A percentile compares a stretch with the other conserved stretches of the same genome.
phyloP scores from a whole-genome alignment of 1,284 basidiomycete genomes.

The Sutorius eximius region DNA sequence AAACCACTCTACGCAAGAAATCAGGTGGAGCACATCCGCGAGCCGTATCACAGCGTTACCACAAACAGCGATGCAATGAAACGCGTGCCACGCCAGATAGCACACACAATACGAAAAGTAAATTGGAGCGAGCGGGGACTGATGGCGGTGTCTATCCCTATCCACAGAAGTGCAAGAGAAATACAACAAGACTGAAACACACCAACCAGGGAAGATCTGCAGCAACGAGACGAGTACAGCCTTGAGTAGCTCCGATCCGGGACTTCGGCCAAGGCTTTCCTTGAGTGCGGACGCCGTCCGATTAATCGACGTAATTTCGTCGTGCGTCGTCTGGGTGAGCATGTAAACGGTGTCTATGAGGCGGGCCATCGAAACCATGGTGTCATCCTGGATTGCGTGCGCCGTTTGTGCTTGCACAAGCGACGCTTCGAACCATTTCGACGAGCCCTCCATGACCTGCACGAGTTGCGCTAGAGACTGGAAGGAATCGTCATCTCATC shows the following conservation, averaged over 20 bases:
- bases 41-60: slow-evolving; percentile 21
- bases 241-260: slow-evolving; percentile 23
- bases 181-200: slow-evolving; percentile 3
- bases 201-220: slow-evolving; percentile 26
- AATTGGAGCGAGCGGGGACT: slow-evolving; percentile 17
- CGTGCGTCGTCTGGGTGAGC: slow-evolving; percentile 40
- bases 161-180: not conserved
- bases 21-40: slow-evolving; percentile 14
- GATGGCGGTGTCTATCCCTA: slow-evolving; percentile 15
- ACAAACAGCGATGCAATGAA: slow-evolving; percentile 25
- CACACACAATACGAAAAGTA: slow-evolving; percentile 11
- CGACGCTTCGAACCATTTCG: slow-evolving; percentile 29
- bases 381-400: slow-evolving; percentile 37
- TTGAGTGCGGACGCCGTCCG: slow-evolving; percentile 41
- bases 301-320: slow-evolving; percentile 49
- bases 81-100: slow-evolving; percentile 25
- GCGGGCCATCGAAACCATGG: slow-evolving; percentile 35
- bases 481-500: slow-evolving; percentile 2
- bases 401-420: slow-evolving; percentile 31
- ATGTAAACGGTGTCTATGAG: slow-evolving; percentile 39
- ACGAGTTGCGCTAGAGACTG: slow-evolving; percentile 31
- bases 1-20: slow-evolving; percentile 22
- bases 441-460: slow-evolving; percentile 22
- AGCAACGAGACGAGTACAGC: slow-evolving; percentile 13
- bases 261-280: slow-evolving; percentile 22